Percentiles rank a stretch among this genome's conserved stretches.
Conservation (phyloP, 1,139 yeast species). For the Schwanniomyces etchellsii region DNA sequence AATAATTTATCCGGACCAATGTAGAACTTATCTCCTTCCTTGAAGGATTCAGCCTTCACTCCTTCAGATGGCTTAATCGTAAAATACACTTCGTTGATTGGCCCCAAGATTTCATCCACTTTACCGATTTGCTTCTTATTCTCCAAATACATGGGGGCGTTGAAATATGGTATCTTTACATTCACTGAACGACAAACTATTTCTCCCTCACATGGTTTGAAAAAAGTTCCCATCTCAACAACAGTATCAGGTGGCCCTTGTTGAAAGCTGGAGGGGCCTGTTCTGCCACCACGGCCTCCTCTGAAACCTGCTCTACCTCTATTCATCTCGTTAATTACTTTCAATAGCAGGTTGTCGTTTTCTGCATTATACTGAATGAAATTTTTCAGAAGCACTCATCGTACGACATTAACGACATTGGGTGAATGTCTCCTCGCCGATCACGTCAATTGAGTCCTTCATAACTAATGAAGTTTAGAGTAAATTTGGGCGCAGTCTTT, state of each 20-base stretch:
- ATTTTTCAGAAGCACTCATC: constrained; percentile 9
- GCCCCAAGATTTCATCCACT: constrained; percentile 97
- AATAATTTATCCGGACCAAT: constrained; percentile 93
- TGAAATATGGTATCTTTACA: constrained; percentile 93
- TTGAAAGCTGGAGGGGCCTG: constrained; percentile 50
- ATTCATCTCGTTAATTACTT: constrained; percentile 29
- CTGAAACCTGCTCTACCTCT: constrained; percentile 72
- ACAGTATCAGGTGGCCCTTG: constrained; percentile 94
- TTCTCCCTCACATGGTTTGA: constrained; percentile 95
- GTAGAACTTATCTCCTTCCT: constrained; percentile 91
- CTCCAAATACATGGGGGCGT: constrained; percentile 96
- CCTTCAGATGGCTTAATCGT: constrained; percentile 96
- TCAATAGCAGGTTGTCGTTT: constrained; percentile 4
- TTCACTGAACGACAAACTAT: constrained; percentile 94
- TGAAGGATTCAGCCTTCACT: constrained; percentile 88
- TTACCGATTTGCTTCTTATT: constrained; percentile 95
- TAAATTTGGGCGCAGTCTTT: too few relatives aligned
- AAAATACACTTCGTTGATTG: constrained; percentile 93
- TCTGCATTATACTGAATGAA: constrained; percentile 5
- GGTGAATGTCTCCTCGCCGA: too few relatives aligned
- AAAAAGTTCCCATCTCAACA: constrained; percentile 88
- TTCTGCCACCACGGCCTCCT: constrained; percentile 59
- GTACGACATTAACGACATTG: too few relatives aligned
- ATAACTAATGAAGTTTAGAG: too few relatives aligned
- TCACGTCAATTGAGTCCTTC: too few relatives aligned